A percentile compares a stretch with the other conserved stretches of the same genome.
Conservation (phyloP, 352 stramenopile genomes). For the Phytophthora macrochlamydospora region DNA sequence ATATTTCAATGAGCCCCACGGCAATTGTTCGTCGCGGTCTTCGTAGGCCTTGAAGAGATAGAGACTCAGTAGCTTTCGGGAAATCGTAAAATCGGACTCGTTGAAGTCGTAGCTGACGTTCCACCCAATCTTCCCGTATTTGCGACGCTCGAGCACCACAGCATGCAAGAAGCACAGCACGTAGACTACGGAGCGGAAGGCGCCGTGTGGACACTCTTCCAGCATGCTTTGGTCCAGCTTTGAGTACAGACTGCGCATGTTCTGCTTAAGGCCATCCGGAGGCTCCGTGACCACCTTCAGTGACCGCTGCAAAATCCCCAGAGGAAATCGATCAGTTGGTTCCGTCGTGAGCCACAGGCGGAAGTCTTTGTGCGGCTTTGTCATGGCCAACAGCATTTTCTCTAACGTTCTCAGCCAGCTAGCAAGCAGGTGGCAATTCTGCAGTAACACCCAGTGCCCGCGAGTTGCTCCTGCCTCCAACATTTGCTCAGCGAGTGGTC, state of each 20-base stretch:
- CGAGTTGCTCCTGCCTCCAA: slow-evolving; percentile 88
- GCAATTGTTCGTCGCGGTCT: slow-evolving; percentile 92
- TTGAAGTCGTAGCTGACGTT: slow-evolving; percentile 98
- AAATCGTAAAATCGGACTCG: slow-evolving; percentile 96
- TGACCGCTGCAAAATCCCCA: slow-evolving; percentile 94
- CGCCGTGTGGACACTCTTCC: slow-evolving; percentile 93
- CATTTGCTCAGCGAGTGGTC: slow-evolving; percentile 93
- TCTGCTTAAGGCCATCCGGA: slow-evolving; percentile 95
- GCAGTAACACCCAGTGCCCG: slow-evolving; percentile 92
- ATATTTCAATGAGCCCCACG: slow-evolving; percentile 95
- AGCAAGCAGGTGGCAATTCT: slow-evolving; percentile 96
- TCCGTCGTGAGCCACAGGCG: slow-evolving; percentile 96
- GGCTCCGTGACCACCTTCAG: slow-evolving; percentile 97
- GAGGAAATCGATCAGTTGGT: slow-evolving; percentile 94
- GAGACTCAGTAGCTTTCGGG: slow-evolving; percentile 87
- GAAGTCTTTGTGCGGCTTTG: slow-evolving; percentile 94
- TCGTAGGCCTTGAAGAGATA: slow-evolving; percentile 95
- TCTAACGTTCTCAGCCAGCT: slow-evolving; percentile 94
- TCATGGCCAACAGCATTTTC: slow-evolving; percentile 92
- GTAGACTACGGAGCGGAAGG: slow-evolving; percentile 94
- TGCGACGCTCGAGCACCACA: slow-evolving; percentile 94
- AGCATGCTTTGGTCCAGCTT: slow-evolving; percentile 92
- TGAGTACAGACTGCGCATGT: slow-evolving; percentile 94
- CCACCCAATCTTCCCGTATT: slow-evolving; percentile 98
- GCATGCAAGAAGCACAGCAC: slow-evolving; percentile 96